Percentiles rank a stretch among this genome's conserved stretches.
phyloP scores from a whole-genome alignment of 2,329 filamentous ascomycete species.

The Microsporum canis region DNA sequence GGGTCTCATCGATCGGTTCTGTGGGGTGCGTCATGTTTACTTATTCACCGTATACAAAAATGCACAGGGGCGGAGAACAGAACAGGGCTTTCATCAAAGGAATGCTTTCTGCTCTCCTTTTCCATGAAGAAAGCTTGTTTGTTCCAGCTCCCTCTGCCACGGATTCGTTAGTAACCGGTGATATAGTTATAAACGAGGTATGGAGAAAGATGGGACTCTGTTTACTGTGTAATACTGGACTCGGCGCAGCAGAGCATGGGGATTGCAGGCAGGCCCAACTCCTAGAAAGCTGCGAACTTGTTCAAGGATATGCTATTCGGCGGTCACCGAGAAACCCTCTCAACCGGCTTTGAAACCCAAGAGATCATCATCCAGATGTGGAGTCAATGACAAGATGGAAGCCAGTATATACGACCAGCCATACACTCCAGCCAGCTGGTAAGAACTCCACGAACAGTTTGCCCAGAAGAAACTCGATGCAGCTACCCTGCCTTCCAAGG shows the following conservation, averaged over 20 bases:
- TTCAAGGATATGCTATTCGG: neutral
- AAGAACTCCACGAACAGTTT: constrained; percentile 1
- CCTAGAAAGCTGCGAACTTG: neutral
- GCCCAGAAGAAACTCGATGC: neutral
- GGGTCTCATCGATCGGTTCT: constrained; percentile 4
- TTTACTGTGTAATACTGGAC: neutral
- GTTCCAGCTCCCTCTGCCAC: constrained; percentile 3
- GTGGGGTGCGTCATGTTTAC: neutral
- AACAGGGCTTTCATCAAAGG: neutral
- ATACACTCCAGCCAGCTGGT: neutral
- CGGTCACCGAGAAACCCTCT: neutral
- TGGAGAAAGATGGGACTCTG: neutral
- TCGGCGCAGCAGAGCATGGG: neutral
- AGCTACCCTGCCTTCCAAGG: neutral
- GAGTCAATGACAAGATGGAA: neutral
- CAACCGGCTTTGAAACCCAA: neutral
- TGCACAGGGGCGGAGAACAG: neutral
- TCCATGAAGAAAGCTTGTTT: constrained; percentile 1
- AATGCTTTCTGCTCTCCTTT: neutral
- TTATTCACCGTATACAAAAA: neutral
- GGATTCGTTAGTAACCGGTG: neutral
- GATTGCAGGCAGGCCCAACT: neutral
- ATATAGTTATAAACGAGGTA: neutral
- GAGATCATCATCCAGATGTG: constrained; percentile 1
- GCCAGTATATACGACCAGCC: neutral